Conservation (phyloP, 2,329 filamentous ascomycete species). For the Ophiostoma sp. region DNA sequence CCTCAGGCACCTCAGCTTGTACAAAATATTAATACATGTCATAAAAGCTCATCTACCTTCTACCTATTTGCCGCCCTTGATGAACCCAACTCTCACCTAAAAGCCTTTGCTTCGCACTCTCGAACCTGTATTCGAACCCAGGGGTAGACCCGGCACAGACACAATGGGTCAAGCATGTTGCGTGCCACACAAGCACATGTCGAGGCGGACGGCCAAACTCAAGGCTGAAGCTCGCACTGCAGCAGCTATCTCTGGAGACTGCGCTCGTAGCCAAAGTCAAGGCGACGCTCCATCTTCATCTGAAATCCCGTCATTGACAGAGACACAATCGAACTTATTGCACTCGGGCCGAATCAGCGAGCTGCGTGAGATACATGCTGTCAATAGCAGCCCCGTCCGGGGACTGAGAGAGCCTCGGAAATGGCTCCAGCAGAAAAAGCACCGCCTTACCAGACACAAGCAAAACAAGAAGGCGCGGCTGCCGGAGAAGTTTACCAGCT, state of each 20-base stretch:
- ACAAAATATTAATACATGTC: not conserved
- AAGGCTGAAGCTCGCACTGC: constrained; percentile 11
- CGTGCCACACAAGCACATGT: not conserved
- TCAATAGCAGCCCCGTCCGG: not conserved
- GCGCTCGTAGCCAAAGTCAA: not conserved
- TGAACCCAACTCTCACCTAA: not conserved
- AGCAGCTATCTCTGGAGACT: not conserved
- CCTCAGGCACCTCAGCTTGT: not conserved
- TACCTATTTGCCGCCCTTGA: not conserved
- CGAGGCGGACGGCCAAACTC: constrained; percentile 11
- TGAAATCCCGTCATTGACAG: not conserved
- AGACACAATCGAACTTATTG: not conserved
- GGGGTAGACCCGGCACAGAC: not conserved
- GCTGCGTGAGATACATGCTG: not conserved
- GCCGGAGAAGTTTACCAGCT: not conserved
- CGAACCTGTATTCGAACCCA: not conserved
- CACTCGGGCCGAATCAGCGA: not conserved
- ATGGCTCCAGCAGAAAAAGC: constrained; percentile 2
- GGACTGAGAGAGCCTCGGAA: not conserved
- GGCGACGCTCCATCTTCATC: not conserved
- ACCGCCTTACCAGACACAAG: not conserved
- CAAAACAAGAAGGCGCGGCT: not conserved
- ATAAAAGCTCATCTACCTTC: not conserved
- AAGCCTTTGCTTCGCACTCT: not conserved
- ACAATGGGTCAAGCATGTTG: constrained; percentile 17